Evolutionary conservation across 2,329 filamentous ascomycete genomes (phyloP).

Genomic region (Chrysoporthe deuterocubensis): DNA sequence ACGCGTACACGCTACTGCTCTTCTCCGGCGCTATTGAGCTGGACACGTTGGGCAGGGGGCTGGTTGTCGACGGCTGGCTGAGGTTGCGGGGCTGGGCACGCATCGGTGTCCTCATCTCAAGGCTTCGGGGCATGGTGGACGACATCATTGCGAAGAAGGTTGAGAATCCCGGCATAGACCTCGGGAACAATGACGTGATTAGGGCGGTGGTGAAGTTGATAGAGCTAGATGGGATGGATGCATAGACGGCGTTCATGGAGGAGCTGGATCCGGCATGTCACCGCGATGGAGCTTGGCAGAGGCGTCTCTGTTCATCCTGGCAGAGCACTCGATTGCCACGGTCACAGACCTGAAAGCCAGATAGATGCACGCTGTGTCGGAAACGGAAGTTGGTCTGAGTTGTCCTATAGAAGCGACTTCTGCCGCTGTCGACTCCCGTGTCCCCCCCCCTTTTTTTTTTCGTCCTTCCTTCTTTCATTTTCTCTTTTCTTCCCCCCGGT

Average conservation of each 20-base stretch:
- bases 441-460: too few relatives aligned
- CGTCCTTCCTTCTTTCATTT: too few relatives aligned
- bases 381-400: neutral
- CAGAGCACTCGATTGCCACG: neutral
- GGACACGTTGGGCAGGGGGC: constrained; percentile 83
- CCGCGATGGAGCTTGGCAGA: neutral
- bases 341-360: neutral
- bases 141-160: constrained; percentile 80
- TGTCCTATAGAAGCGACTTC: neutral
- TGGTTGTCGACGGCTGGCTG: constrained; percentile 93
- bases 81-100: constrained; percentile 87
- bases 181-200: constrained; percentile 70
- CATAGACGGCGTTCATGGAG: constrained; percentile 38
- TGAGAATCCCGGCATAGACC: constrained; percentile 69
- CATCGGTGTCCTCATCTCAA: constrained; percentile 85
- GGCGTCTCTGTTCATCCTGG: too few relatives aligned
- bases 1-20: constrained; percentile 83
- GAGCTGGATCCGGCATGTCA: neutral
- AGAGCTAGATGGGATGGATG: constrained; percentile 86
- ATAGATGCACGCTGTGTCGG: neutral
- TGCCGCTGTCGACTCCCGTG: neutral
- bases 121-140: constrained; percentile 86
- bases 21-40: constrained; percentile 85
- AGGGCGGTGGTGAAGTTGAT: constrained; percentile 78
- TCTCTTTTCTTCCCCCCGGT: too few relatives aligned